phyloP scores from a whole-genome alignment of 768 basidiomycete genomes.

The Naganishia friedmannii region DNA sequence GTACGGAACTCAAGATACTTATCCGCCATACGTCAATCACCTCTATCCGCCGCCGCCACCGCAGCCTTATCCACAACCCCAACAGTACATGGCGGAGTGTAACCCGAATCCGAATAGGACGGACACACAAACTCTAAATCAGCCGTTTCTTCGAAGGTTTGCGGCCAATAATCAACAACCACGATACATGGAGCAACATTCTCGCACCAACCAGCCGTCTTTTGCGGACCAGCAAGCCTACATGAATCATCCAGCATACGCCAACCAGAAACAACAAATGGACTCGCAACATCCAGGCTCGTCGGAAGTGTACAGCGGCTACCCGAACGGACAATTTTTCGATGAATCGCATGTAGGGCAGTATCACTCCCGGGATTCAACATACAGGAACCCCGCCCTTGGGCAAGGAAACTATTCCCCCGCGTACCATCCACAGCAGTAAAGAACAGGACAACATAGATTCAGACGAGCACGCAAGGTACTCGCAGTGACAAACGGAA shows the following conservation, averaged over 20 bases:
- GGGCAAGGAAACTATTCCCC: not conserved
- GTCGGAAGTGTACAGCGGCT: not conserved
- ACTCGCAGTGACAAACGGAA: not conserved
- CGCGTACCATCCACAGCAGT: not conserved
- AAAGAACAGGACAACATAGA: not conserved
- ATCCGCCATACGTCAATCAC: conserved; percentile 7
- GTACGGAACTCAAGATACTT: not conserved
- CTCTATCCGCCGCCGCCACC: not conserved
- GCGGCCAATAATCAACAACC: not conserved
- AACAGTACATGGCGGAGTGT: not conserved
- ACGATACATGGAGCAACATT: not conserved
- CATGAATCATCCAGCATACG: not conserved
- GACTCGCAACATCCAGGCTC: not conserved
- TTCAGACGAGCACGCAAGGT: not conserved
- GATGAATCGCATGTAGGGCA: not conserved
- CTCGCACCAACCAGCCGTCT: not conserved
- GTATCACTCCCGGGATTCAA: not conserved
- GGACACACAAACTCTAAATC: not conserved
- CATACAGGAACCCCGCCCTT: not conserved
- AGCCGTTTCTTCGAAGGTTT: not conserved
- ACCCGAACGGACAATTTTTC: not conserved
- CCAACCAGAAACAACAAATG: not conserved
- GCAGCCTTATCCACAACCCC: not conserved
- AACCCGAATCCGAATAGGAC: not conserved
- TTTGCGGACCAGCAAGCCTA: not conserved